Conservation (phyloP, 2,329 filamentous ascomycete species). For the Nemania sp. region DNA sequence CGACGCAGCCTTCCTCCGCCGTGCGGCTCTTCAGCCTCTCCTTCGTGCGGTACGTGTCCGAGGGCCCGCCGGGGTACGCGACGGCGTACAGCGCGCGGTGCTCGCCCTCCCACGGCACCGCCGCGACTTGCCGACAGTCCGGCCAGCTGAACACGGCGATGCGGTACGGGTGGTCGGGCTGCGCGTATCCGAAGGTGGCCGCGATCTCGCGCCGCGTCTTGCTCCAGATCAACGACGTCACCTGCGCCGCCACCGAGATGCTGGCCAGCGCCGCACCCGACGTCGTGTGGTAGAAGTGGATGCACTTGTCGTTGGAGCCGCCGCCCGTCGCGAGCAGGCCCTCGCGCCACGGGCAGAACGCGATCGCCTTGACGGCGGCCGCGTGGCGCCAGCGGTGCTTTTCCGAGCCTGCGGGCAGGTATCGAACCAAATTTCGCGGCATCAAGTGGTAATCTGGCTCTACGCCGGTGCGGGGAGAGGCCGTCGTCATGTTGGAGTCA, state of each 20-base stretch:
- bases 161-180: slow-evolving; percentile 85
- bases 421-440: slow-evolving; percentile 43
- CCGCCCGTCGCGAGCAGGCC: slow-evolving; percentile 88
- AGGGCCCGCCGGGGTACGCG: slow-evolving; percentile 67
- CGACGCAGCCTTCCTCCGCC: slow-evolving; percentile 77
- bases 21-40: slow-evolving; percentile 56
- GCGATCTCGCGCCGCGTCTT: slow-evolving; percentile 83
- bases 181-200: slow-evolving; percentile 91
- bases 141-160: slow-evolving; percentile 97
- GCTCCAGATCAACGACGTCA: slow-evolving; percentile 92
- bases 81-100: slow-evolving; percentile 87
- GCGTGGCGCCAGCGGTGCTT: slow-evolving; percentile 77
- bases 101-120: slow-evolving; percentile 81
- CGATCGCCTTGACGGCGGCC: slow-evolving; percentile 93
- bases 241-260: slow-evolving; percentile 90
- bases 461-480: neutral
- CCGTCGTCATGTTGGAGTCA: neutral
- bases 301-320: slow-evolving; percentile 91
- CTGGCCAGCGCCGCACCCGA: slow-evolving; percentile 85
- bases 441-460: slow-evolving; percentile 19
- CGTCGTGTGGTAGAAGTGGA: slow-evolving; percentile 90
- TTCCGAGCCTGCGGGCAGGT: slow-evolving; percentile 60
- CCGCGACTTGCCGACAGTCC: slow-evolving; percentile 81
- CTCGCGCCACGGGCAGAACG: slow-evolving; percentile 93
- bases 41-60: slow-evolving; percentile 52